Evolutionary conservation across 371 early-diverging fungal genomes (phyloP).

Genomic region (Aphelidium insulamus): DNA sequence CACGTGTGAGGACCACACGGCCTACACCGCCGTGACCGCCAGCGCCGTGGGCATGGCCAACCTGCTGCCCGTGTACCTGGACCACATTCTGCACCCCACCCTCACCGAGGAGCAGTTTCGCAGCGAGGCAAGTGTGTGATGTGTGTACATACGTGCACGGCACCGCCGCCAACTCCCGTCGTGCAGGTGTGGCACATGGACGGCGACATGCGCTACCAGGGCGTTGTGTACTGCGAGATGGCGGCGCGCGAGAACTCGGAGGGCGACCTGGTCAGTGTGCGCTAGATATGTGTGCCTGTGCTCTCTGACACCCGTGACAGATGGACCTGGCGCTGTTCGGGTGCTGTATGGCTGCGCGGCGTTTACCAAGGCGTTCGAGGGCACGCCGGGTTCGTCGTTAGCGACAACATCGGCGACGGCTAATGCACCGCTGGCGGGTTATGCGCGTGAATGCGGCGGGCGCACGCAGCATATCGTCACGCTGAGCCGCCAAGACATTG

Average conservation of each 20-base stretch:
- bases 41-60: slow-evolving; percentile 26
- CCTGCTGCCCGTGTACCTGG: slow-evolving; percentile 38
- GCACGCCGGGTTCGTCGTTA: no score
- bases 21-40: slow-evolving; percentile 40
- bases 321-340: slow-evolving; percentile 15
- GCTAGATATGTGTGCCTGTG: neutral
- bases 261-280: slow-evolving; percentile 18
- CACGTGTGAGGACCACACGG: slow-evolving; percentile 35
- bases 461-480: slow-evolving; percentile 36
- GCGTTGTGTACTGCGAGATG: slow-evolving; percentile 69
- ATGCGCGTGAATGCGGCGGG: slow-evolving; percentile 49
- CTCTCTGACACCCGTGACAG: slow-evolving; percentile 1
- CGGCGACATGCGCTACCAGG: slow-evolving; percentile 32
- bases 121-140: no score
- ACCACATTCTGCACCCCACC: slow-evolving; percentile 47
- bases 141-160: neutral
- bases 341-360: slow-evolving; percentile 22
- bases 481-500: slow-evolving; percentile 38
- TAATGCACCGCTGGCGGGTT: no score
- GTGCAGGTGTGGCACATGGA: slow-evolving; percentile 48
- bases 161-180: slow-evolving; percentile 5
- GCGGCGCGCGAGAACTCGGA: slow-evolving; percentile 39
- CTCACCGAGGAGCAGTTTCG: slow-evolving; percentile 35
- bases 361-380: no score
- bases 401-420: no score